Evolutionary conservation across 192 early-diverging fungal genomes (phyloP), one percentile per base, ranked within the genome.

Genomic region (Chytriomyces sp.): DNA sequence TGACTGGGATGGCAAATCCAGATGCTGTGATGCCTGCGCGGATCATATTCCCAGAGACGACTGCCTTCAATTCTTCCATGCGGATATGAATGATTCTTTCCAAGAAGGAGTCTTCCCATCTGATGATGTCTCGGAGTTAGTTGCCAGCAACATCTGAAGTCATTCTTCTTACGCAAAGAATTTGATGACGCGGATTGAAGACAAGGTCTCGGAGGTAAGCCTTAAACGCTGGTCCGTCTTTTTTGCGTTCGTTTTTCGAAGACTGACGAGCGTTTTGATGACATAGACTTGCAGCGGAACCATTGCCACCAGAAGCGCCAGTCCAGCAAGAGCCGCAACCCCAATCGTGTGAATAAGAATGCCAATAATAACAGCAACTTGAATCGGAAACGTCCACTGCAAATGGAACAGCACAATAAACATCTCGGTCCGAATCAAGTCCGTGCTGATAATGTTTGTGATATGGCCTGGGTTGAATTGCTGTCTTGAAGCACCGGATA

Each of bases 111-210:
- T 74, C n/a, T 72, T 93, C 91, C 91, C 91, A 93, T 60, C 70
- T 60, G 35, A 72, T 35, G 28, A 35, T 35, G 28, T 35, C 28
- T 4, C 26, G 16, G 16, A 28, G 13, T 18, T 59, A 59, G 20
- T 59, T 10, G 46, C 16, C 46, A 18, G 35, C 2, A 48, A 46
- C 24, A 69, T 9, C 24, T n/a, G n/a, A 0, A 45, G n/a, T 24
- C 1, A 2, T 13, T 10, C 24, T 18, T n/a, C 67, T 48, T 84
- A 91, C 1, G 89, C 88, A 75, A 91, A 92, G 68, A 91, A 91
- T 75, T 93, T 94, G 79, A 94, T 90, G 61, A 93, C 87, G 26
- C 91, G 89, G 81, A 94, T 94, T 8, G 90, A 89, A 20, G 81
- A 75, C 23, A 94, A 73, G 45, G 89, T 81, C 64, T 94, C 92